phyloP scores from a whole-genome alignment of 148 eudicot genomes.

The Bassia scoparia region DNA sequence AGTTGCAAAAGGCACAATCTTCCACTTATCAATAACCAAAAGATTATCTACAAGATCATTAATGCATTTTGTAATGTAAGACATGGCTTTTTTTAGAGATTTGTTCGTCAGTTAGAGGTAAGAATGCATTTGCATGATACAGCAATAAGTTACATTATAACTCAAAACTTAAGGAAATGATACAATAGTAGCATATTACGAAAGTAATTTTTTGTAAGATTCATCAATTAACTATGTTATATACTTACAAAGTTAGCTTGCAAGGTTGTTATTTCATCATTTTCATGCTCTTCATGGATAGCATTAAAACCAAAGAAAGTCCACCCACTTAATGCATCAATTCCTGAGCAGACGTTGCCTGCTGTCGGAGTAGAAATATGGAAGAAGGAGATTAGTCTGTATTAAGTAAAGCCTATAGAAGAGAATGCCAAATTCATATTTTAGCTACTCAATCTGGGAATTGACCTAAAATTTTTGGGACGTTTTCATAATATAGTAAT shows the following conservation, averaged over 20 bases:
- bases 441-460: not conserved
- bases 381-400: conserved; percentile 12
- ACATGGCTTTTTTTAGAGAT: conserved; percentile 42
- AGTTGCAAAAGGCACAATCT: too few species aligned
- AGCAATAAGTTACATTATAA: conserved; percentile 25
- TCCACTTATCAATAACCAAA: conserved; percentile 43
- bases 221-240: not conserved
- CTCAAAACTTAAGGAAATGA: not conserved
- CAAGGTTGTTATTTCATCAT: conserved; percentile 41
- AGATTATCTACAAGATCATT: conserved; percentile 44
- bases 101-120: conserved; percentile 65
- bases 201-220: not conserved
- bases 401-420: not conserved
- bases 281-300: conserved; percentile 53
- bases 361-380: conserved; percentile 41
- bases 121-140: conserved; percentile 59
- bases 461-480: too few species aligned
- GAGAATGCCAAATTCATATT: not conserved
- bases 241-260: conserved; percentile 68
- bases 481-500: too few species aligned
- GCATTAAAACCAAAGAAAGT: conserved; percentile 61
- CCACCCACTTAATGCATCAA: conserved; percentile 51
- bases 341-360: conserved; percentile 60
- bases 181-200: not conserved
- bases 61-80: conserved; percentile 52